These are phyloP conservation scores for Fusarium pininemorale DNA, from an alignment of 2,329 filamentous ascomycete species.

Conservation along the genomic window DNA sequence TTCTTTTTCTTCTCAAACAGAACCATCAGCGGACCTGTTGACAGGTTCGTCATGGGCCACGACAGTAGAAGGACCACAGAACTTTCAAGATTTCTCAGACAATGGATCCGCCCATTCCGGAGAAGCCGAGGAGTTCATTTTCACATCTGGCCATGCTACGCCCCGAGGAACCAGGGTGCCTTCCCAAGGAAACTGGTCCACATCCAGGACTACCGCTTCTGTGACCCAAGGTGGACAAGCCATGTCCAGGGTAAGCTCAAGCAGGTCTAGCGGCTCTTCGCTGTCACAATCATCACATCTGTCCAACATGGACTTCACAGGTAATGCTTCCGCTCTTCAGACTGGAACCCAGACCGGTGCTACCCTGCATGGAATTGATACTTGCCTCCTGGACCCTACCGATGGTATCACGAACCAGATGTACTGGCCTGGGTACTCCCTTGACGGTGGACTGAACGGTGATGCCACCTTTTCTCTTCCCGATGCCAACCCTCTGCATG, in stretches of 20 bases:
- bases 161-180: conserved; percentile 60
- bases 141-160: conserved; percentile 64
- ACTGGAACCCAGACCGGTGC: conserved; percentile 51
- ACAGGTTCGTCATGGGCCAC: conserved; percentile 64
- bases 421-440: conserved; percentile 59
- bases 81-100: conserved; percentile 64
- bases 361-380: conserved; percentile 59
- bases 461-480: conserved; percentile 55
- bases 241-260: conserved; percentile 53
- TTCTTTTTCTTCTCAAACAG: conserved; percentile 68
- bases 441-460: conserved; percentile 55
- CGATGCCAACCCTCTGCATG: conserved; percentile 59
- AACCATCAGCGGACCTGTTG: conserved; percentile 65
- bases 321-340: conserved; percentile 57
- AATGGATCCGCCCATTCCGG: conserved; percentile 59
- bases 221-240: conserved; percentile 48
- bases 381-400: conserved; percentile 61
- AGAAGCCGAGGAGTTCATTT: conserved; percentile 65
- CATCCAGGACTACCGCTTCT: conserved; percentile 48
- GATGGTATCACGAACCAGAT: conserved; percentile 58
- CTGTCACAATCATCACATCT: conserved; percentile 61
- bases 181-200: conserved; percentile 56
- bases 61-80: conserved; percentile 68
- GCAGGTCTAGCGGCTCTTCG: conserved; percentile 54
- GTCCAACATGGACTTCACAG: conserved; percentile 62